Conservation (phyloP, 2,329 filamentous ascomycete genomes). For the Parastagonospora nodorum region DNA sequence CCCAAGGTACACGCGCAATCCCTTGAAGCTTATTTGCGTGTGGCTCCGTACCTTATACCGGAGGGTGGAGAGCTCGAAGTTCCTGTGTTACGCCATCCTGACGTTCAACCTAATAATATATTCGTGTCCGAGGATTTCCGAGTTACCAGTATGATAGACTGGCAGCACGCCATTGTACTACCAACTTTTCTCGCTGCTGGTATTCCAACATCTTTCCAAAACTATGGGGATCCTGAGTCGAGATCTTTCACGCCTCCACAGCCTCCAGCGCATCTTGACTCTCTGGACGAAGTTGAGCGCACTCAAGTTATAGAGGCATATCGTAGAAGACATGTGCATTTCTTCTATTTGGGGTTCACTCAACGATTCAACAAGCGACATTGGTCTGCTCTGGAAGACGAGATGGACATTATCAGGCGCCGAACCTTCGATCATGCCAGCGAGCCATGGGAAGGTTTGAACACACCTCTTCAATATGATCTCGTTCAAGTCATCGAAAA, state of each 20-base stretch:
- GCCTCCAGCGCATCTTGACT: slow-evolving; percentile 20
- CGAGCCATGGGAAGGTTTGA: slow-evolving; percentile 36
- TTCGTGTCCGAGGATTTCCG: slow-evolving; percentile 37
- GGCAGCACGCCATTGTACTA: slow-evolving; percentile 47
- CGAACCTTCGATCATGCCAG: slow-evolving; percentile 29
- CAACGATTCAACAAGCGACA: slow-evolving; percentile 29
- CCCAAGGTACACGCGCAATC: slow-evolving; percentile 19
- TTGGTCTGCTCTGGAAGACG: slow-evolving; percentile 27
- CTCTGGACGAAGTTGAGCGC: slow-evolving; percentile 20
- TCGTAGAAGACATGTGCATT: slow-evolving; percentile 36
- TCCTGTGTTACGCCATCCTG: slow-evolving; percentile 41
- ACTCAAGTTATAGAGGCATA: slow-evolving; percentile 22
- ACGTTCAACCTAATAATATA: slow-evolving; percentile 43
- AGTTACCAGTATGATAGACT: slow-evolving; percentile 49
- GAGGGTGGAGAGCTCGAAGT: slow-evolving; percentile 11
- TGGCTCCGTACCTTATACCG: slow-evolving; percentile 30
- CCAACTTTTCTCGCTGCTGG: slow-evolving; percentile 46
- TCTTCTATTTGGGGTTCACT: slow-evolving; percentile 36
- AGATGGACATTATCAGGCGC: slow-evolving; percentile 22
- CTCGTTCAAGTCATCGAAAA: slow-evolving; percentile 23
- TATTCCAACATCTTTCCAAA: slow-evolving; percentile 49
- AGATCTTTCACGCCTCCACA: slow-evolving; percentile 19
- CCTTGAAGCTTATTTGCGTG: slow-evolving; percentile 18
- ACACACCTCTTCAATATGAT: slow-evolving; percentile 31
- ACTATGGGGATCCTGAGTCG: slow-evolving; percentile 43